phyloP scores from a whole-genome alignment of 2,329 filamentous ascomycete species.

The Aspergillus arachidicola region DNA sequence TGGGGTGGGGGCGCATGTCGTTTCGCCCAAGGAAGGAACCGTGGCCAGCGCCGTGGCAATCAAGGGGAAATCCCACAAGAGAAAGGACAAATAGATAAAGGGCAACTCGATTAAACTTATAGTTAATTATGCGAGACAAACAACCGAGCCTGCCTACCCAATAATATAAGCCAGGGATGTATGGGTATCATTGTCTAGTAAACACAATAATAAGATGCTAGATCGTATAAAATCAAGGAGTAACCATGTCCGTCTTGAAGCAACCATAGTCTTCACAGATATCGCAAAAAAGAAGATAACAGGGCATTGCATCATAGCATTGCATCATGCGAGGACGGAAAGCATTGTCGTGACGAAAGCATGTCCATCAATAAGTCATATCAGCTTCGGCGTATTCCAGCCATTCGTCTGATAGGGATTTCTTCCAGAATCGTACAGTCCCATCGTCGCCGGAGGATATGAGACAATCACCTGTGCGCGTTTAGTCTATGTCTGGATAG shows the following conservation, averaged over 20 bases:
- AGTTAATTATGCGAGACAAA: neutral
- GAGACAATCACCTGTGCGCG: conserved; percentile 43
- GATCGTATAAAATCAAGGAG: neutral
- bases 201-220: conserved; percentile 13
- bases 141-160: neutral
- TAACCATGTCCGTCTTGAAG: neutral
- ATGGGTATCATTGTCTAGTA: conserved; percentile 28
- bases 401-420: conserved; percentile 46
- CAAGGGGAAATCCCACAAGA: neutral
- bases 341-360: conserved; percentile 1
- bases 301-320: too few species aligned
- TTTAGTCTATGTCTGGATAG: conserved; percentile 5
- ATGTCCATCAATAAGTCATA: conserved; percentile 35
- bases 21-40: neutral
- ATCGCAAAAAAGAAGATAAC: neutral
- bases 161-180: conserved; percentile 7
- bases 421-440: conserved; percentile 47
- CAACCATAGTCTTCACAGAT: neutral
- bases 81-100: neutral
- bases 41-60: neutral
- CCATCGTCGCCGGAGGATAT: conserved; percentile 49
- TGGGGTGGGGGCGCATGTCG: neutral
- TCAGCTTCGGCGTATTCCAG: conserved; percentile 48
- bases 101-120: neutral
- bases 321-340: neutral